Conservation (phyloP, 306 rosid genomes). For the Alnus glutinosa region DNA sequence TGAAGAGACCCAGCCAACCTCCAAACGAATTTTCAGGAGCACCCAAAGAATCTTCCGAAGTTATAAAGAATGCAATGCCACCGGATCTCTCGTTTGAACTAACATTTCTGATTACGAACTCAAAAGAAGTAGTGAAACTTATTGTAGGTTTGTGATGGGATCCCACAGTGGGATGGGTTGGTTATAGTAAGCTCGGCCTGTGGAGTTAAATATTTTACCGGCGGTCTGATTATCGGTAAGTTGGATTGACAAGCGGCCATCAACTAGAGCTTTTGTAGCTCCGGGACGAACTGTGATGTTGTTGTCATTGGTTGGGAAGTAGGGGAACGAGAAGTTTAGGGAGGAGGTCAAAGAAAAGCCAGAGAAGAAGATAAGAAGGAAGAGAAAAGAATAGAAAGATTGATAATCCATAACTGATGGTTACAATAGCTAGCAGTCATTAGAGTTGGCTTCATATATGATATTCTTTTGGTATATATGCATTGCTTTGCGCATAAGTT, state of each 20-base stretch:
- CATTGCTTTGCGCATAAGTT: too few relatives aligned
- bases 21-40: neutral
- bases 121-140: too few relatives aligned
- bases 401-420: too few relatives aligned
- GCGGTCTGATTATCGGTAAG: neutral
- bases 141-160: too few relatives aligned
- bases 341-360: too few relatives aligned
- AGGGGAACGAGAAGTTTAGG: neutral
- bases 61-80: slow-evolving; percentile 22
- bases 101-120: too few relatives aligned
- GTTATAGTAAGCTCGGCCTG: neutral
- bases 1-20: neutral
- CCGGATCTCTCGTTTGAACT: neutral
- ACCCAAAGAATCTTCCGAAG: neutral
- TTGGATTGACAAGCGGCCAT: neutral
- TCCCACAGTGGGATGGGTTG: neutral
- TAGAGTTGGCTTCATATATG: too few relatives aligned
- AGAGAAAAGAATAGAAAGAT: too few relatives aligned
- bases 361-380: too few relatives aligned
- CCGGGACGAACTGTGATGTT: neutral
- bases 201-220: neutral
- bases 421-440: too few relatives aligned
- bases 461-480: too few relatives aligned
- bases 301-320: neutral
- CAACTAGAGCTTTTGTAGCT: neutral